Evolutionary conservation across 176 grass and related monocot genomes (phyloP), one percentile per base, ranked within the genome.

Genomic region (Poa annua): DNA sequence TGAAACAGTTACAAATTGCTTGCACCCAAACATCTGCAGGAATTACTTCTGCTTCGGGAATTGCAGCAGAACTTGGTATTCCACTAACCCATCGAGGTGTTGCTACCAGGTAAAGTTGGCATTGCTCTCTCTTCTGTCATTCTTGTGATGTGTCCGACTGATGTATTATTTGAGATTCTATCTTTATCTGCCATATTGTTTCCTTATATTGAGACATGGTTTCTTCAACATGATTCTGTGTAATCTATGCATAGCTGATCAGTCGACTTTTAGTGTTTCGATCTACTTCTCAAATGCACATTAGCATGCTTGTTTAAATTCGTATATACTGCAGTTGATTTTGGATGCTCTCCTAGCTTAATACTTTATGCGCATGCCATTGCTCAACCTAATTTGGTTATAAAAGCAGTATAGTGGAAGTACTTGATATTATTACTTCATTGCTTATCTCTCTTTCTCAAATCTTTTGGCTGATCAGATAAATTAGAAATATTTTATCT

Each of bases 31-130:
- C 52, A 45, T 80, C 8, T 86, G 66, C 85, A 96, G 93, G 96
- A 85, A 99, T 99, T 71, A 96, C 96, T 81, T 96, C 96, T 86
- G 93, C 93, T 78, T 96, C 96, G 22, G 96, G 93, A 81, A 99
- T 99, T 88, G 87, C 96, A 80, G 93, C 91, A 71, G 93, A 96
- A 71, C 84, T 99, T 86, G 96, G 96, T 80, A 96, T 99, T 85
- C 96, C 96, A 69, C 89, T 96, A 64, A 99, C 96, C 84, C 96
- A 94, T 71, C 38, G 96, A 84, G 93, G 93, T 57, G 84, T 99
- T 60, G 91, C 96, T 57, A 99, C 92, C 33, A 96, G 91, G 96
- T 99, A 86, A 82, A 16, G 17, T 52, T n/a, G 60, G 21, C 29
- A 82, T 74, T 49, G 4, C 11, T 9, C 67, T 8, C 32, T 63